These are phyloP conservation scores for Yamadazyma akitaensis DNA, from an alignment of 805 yeast species.

Conservation along the genomic window DNA sequence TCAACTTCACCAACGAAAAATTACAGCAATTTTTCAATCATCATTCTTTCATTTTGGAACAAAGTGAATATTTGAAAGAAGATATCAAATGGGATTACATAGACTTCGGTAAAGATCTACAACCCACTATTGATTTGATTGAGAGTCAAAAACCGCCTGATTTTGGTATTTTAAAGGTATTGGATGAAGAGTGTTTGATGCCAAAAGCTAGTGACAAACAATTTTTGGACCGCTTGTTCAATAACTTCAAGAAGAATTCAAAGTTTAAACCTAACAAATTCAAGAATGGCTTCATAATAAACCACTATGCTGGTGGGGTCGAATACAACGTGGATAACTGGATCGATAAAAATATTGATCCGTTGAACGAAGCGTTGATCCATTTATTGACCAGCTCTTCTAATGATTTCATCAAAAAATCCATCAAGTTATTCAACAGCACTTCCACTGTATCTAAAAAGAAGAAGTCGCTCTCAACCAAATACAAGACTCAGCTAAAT, in stretches of 20 bases:
- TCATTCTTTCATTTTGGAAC: conserved; percentile 59
- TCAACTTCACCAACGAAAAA: conserved; percentile 59
- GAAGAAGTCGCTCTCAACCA: conserved; percentile 74
- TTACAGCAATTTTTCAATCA: conserved; percentile 61
- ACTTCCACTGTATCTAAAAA: conserved; percentile 7
- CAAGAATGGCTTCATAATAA: conserved; percentile 73
- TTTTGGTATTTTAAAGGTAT: conserved; percentile 77
- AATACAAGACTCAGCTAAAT: conserved; percentile 81
- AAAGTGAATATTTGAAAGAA: conserved; percentile 56
- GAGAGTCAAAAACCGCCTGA: conserved; percentile 58
- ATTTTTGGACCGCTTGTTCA: conserved; percentile 74
- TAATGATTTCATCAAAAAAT: conserved; percentile 46
- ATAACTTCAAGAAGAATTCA: conserved; percentile 49
- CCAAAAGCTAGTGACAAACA: conserved; percentile 85
- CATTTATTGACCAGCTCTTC: conserved; percentile 56
- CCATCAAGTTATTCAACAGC: conserved; percentile 15
- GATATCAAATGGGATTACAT: conserved; percentile 69
- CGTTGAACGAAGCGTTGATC: conserved; percentile 73
- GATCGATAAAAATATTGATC: conserved; percentile 94
- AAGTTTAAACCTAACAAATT: conserved; percentile 72
- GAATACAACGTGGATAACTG: conserved; percentile 90
- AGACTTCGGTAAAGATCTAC: conserved; percentile 92
- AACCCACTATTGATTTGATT: conserved; percentile 89
- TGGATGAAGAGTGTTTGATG: conserved; percentile 94
- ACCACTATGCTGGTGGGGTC: conserved; percentile 96